Percentiles rank a stretch among this genome's conserved stretches.
Conservation (phyloP, 2,329 filamentous ascomycete genomes). For the Seiridium cupressi region DNA sequence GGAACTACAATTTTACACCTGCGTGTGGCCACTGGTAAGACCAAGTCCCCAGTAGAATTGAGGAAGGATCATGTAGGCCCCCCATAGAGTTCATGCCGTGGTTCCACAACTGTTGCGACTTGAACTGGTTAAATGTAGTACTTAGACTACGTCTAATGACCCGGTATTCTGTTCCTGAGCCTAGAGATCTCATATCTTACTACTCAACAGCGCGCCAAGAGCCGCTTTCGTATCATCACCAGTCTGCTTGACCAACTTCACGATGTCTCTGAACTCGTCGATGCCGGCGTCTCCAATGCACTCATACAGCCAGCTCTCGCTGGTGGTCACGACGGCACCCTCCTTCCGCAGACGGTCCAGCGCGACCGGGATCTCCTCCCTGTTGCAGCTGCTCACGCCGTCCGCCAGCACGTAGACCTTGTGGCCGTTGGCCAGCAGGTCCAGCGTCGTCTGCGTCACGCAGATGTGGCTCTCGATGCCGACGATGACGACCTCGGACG, state of each 20-base stretch:
- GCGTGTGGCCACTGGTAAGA: no score
- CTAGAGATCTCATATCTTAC: conserved; percentile 14
- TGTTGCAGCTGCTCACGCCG: conserved; percentile 84
- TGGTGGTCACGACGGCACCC: conserved; percentile 78
- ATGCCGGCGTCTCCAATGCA: conserved; percentile 78
- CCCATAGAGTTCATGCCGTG: no score
- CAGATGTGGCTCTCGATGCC: conserved; percentile 95
- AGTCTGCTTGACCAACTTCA: conserved; percentile 76
- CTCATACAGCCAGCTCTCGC: conserved; percentile 89
- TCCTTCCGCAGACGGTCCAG: conserved; percentile 72
- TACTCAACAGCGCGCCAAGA: conserved; percentile 64
- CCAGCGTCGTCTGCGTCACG: conserved; percentile 86
- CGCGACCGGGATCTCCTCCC: conserved; percentile 76
- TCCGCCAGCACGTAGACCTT: conserved; percentile 85
- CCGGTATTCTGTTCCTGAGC: no score
- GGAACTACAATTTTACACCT: no score
- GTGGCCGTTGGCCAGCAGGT: conserved; percentile 73
- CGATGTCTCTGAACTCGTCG: conserved; percentile 70
- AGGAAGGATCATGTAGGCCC: no score
- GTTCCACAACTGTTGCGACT: no score
- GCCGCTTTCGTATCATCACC: conserved; percentile 67
- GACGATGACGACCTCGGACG: conserved; percentile 69
- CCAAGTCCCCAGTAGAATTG: no score
- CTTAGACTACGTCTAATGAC: no score
- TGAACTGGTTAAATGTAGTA: no score